Percentiles rank a stretch among this genome's conserved stretches.
Evolutionary conservation across 1,284 basidiomycete species (phyloP).

Genomic region (Ganoderma lucidum): DNA sequence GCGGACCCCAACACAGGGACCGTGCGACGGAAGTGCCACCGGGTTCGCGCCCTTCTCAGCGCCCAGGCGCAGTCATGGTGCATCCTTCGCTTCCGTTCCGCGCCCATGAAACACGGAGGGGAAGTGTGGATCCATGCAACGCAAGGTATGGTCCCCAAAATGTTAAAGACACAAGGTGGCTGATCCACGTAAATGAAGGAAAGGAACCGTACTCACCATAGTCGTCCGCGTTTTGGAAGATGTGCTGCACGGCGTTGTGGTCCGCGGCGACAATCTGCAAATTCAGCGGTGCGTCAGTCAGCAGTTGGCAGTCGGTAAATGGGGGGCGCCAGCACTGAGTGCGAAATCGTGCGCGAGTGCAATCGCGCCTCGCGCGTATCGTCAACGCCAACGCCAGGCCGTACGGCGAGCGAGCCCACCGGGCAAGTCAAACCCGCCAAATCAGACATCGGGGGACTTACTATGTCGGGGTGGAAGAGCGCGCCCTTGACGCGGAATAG

Average conservation of each 20-base stretch:
- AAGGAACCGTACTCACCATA: conserved; percentile 37
- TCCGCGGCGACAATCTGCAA: conserved; percentile 47
- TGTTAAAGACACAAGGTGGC: not conserved
- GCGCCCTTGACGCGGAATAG: conserved; percentile 50
- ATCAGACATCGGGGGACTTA: conserved; percentile 29
- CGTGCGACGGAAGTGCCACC: not conserved
- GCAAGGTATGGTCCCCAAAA: not conserved
- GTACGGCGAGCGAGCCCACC: not conserved
- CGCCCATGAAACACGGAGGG: not conserved
- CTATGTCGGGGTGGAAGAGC: conserved; percentile 48
- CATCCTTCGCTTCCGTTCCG: conserved; percentile 1
- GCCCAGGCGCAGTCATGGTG: not conserved
- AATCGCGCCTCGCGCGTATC: not conserved
- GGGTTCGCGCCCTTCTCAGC: not conserved
- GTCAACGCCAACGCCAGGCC: too few relatives aligned
- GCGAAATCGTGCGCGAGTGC: not conserved
- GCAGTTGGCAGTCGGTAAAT: not conserved
- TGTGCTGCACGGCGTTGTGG: conserved; percentile 46
- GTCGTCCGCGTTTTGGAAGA: conserved; percentile 45
- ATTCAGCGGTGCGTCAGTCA: not conserved
- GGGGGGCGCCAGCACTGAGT: not conserved
- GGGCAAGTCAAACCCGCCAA: not conserved
- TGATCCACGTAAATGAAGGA: not conserved
- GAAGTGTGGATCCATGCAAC: not conserved
- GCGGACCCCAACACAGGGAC: not conserved